Conservation (phyloP, 2,329 filamentous ascomycete species). For the Aaosphaeria pasadenensis region DNA sequence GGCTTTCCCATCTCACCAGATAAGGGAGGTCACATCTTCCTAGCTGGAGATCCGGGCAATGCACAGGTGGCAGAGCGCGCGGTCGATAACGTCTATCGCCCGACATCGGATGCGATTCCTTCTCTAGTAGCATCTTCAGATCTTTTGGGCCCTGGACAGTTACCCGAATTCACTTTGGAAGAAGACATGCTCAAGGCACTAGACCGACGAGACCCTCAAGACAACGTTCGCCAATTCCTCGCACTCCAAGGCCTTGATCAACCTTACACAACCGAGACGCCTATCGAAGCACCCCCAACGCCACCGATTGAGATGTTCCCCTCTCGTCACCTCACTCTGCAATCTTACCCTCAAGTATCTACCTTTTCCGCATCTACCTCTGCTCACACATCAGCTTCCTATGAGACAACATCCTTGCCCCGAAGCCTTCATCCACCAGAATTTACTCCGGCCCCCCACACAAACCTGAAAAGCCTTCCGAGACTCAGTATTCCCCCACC, state of each 20-base stretch:
- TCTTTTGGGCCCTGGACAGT: slow-evolving; percentile 68
- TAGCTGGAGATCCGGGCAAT: slow-evolving; percentile 77
- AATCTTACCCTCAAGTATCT: slow-evolving; percentile 28
- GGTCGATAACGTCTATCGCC: slow-evolving; percentile 56
- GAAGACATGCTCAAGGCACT: slow-evolving; percentile 69
- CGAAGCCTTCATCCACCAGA: slow-evolving; percentile 38
- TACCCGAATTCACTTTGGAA: slow-evolving; percentile 66
- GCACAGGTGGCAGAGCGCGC: slow-evolving; percentile 60
- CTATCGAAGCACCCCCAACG: slow-evolving; percentile 49
- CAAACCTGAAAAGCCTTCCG: slow-evolving; percentile 55
- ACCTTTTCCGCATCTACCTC: slow-evolving; percentile 36
- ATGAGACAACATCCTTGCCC: slow-evolving; percentile 23
- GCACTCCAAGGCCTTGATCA: slow-evolving; percentile 72
- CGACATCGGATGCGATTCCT: slow-evolving; percentile 71
- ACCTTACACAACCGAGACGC: slow-evolving; percentile 63
- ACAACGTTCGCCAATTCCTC: slow-evolving; percentile 90
- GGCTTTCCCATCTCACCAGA: slow-evolving; percentile 60
- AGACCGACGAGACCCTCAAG: slow-evolving; percentile 75
- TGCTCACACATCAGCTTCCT: slow-evolving; percentile 27
- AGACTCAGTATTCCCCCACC: slow-evolving; percentile 54
- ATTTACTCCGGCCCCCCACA: slow-evolving; percentile 43
- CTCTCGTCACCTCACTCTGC: slow-evolving; percentile 26
- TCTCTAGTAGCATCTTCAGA: slow-evolving; percentile 92
- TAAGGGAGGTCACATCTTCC: slow-evolving; percentile 67
- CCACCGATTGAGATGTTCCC: slow-evolving; percentile 41